Evolutionary conservation across 148 eudicot genomes (phyloP).

Genomic region (Nepenthes mirabilis): DNA sequence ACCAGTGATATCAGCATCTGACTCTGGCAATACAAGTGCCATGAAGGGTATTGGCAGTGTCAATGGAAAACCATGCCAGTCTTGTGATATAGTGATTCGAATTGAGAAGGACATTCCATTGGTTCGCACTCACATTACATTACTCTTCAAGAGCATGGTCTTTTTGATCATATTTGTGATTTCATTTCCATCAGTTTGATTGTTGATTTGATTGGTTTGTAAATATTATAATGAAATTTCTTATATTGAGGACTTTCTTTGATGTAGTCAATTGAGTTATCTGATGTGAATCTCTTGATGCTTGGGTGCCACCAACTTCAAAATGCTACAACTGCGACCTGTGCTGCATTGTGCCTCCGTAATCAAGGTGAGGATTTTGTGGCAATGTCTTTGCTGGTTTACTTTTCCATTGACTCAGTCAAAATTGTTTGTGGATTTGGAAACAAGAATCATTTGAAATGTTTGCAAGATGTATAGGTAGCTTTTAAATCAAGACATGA

Average conservation of each 20-base stretch:
- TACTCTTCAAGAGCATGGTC: neutral
- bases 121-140: conserved; percentile 26
- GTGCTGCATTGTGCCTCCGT: conserved; percentile 77
- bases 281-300: conserved; percentile 49
- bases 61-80: conserved; percentile 41
- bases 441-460: too few species aligned
- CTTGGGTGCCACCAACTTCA: conserved; percentile 89
- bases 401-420: neutral
- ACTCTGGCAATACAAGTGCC: conserved; percentile 50
- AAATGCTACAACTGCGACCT: conserved; percentile 87
- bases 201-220: neutral
- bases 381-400: neutral
- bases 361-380: conserved; percentile 44
- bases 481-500: too few species aligned
- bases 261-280: conserved; percentile 42
- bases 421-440: neutral
- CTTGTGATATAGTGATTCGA: conserved; percentile 60
- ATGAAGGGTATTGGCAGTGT: conserved; percentile 30
- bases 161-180: neutral
- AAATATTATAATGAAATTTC: neutral
- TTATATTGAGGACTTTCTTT: neutral
- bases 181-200: neutral
- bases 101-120: conserved; percentile 43
- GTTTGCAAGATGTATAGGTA: too few species aligned
- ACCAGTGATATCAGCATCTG: conserved; percentile 60